Base-by-base conservation (phyloP, 2,329 filamentous ascomycete genomes). In the Coniochaeta prunicola region DNA sequence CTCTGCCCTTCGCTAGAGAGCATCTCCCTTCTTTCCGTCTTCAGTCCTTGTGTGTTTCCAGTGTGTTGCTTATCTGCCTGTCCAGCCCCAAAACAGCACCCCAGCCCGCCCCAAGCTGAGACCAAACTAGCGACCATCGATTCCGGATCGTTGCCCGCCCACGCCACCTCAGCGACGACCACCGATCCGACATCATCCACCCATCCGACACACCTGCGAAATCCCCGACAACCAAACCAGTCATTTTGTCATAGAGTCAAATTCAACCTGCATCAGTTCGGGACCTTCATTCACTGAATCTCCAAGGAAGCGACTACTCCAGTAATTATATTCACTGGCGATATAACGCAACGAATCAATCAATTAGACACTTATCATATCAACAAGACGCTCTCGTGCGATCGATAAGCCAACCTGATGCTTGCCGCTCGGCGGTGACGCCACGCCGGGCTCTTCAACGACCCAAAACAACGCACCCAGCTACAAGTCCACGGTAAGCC, bases 391-490 rank as follows among this genome's bases (percentile, higher is more conserved):
- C 40, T 19, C 40, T 45, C 40, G 40, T 45, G 40, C 40, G 40
- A 45, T 45, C 40, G 40, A 45, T 45, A 45, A 26, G 40, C 40
- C 40, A 45, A 26, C 50, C 53, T 28, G 19, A 56, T 56, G 53
- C 53, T 56, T 56, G 53, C 24, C 31, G 30, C 24, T 56, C 53
- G 21, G 53, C 34, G 53, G 53, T 38, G 34, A 56, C 53, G 53
- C 53, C 34, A 36, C 19, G 53, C 53, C 33, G 30, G 53, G 34
- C 53, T 38, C 19, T 38, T 38, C 30, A 34, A 34, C 53, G 21
- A 38, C 34, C 50, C 53, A 56, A 56, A 34, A 56, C 19, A 56
- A 15, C 30, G 31, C 50, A 53, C 15, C 40, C 15, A 54, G n/a
- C 26, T 10, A n/a, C 3, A 28, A 10, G 50, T 7, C 48, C 24